Percentiles rank a stretch among this genome's conserved stretches.
Evolutionary conservation across 805 yeast species (phyloP).

Genomic region (Metschnikowia santaceciliae): DNA sequence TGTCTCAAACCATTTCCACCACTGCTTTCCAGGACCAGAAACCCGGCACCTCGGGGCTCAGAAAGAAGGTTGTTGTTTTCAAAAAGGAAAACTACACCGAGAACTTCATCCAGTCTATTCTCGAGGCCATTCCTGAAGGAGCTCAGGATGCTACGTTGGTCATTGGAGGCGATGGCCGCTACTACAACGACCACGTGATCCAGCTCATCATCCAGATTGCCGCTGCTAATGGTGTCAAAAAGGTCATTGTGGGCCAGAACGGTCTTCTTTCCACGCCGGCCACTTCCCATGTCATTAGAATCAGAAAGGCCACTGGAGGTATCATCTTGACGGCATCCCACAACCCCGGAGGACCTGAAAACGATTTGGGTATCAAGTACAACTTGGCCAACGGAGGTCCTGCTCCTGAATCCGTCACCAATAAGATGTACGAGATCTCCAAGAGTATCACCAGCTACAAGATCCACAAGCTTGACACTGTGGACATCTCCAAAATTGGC

Average conservation of each 20-base stretch:
- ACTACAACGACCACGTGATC: slow-evolving; percentile 76
- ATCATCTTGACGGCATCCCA: slow-evolving; percentile 95
- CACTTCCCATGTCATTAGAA: slow-evolving; percentile 88
- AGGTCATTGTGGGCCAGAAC: slow-evolving; percentile 79
- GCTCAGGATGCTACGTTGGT: slow-evolving; percentile 68
- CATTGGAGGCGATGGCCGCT: slow-evolving; percentile 97
- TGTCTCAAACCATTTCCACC: slow-evolving; percentile 45
- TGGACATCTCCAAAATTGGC: slow-evolving; percentile 65
- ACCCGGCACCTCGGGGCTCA: slow-evolving; percentile 96
- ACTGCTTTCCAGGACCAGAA: slow-evolving; percentile 84
- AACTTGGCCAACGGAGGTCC: slow-evolving; percentile 96
- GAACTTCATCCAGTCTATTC: slow-evolving; percentile 84
- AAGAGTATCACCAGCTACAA: slow-evolving; percentile 57
- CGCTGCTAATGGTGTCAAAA: slow-evolving; percentile 87
- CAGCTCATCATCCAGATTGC: slow-evolving; percentile 78
- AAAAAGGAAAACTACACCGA: slow-evolving; percentile 80
- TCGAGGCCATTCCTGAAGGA: slow-evolving; percentile 90
- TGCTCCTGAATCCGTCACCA: slow-evolving; percentile 92
- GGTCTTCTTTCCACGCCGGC: slow-evolving; percentile 96
- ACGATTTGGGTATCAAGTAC: slow-evolving; percentile 94
- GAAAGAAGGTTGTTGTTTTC: slow-evolving; percentile 87
- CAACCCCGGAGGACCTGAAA: slow-evolving; percentile 94
- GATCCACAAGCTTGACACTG: slow-evolving; percentile 55
- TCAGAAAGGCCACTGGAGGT: slow-evolving; percentile 78
- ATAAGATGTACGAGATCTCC: slow-evolving; percentile 74